phyloP scores from a whole-genome alignment of 1,284 basidiomycete genomes.

The Coniferiporia sulphurascens region DNA sequence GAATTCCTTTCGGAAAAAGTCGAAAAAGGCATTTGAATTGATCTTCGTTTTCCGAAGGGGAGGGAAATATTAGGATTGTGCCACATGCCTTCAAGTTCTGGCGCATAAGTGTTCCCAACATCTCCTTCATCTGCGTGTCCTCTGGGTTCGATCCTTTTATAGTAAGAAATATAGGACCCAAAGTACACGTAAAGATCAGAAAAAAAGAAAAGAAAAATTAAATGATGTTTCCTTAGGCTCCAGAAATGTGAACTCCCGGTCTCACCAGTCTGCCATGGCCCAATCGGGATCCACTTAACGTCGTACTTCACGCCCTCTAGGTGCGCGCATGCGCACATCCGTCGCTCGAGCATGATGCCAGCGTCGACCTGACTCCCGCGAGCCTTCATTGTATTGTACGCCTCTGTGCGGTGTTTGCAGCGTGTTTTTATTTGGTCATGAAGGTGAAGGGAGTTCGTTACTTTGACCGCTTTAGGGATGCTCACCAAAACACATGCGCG shows the following conservation, averaged over 20 bases:
- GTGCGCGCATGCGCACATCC: neutral
- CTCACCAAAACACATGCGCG: constrained; percentile 7
- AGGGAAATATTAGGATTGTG: neutral
- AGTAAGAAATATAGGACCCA: neutral
- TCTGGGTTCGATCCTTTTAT: neutral
- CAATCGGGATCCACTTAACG: constrained; percentile 7
- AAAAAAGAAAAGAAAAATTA: neutral
- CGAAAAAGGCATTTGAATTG: neutral
- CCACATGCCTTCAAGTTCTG: constrained; percentile 3
- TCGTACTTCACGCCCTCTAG: neutral
- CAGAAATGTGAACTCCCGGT: neutral
- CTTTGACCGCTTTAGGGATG: too few relatives aligned
- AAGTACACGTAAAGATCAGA: neutral
- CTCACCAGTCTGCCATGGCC: constrained; percentile 12
- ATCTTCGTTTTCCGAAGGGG: neutral
- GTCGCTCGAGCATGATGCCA: constrained; percentile 6
- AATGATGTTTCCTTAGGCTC: too few relatives aligned
- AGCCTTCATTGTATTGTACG: constrained; percentile 5
- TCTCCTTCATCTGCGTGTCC: neutral
- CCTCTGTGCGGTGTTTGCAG: neutral
- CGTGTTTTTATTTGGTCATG: too few relatives aligned
- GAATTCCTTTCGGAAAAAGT: constrained; percentile 1
- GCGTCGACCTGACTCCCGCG: constrained; percentile 7
- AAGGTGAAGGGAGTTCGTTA: too few relatives aligned
- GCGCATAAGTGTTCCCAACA: constrained; percentile 1